These are phyloP conservation scores for Yamadazyma takamatsuzukensis DNA, from an alignment of 805 yeast species.

Conservation along the genomic window DNA sequence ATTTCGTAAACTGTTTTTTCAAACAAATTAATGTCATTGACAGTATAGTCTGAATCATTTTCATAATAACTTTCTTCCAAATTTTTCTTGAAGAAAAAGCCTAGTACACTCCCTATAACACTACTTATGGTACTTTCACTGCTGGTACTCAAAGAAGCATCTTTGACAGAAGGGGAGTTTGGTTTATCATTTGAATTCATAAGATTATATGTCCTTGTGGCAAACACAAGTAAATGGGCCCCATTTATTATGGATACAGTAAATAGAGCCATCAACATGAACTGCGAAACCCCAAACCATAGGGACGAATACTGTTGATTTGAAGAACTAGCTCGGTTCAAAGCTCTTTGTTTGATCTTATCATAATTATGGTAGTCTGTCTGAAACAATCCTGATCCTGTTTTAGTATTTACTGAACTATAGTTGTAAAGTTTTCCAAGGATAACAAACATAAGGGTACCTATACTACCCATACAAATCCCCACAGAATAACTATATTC, in stretches of 20 bases:
- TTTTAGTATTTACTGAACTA: constrained; percentile 20
- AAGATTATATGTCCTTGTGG: constrained; percentile 28
- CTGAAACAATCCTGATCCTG: constrained; percentile 31
- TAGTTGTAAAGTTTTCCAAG: constrained; percentile 24
- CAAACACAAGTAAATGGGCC: constrained; percentile 8
- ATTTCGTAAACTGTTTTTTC: constrained; percentile 49
- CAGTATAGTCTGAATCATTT: constrained; percentile 19
- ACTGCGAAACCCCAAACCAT: neutral
- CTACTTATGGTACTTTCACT: neutral
- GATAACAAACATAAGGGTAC: constrained; percentile 8
- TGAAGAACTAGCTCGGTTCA: neutral
- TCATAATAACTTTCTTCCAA: constrained; percentile 17
- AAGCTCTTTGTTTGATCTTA: constrained; percentile 17
- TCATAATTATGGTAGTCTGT: constrained; percentile 34
- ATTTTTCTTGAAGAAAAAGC: constrained; percentile 4
- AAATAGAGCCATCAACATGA: neutral
- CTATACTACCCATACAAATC: constrained; percentile 24
- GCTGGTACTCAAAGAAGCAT: constrained; percentile 6
- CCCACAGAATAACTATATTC: constrained; percentile 27
- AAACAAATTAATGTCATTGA: constrained; percentile 10
- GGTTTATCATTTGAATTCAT: constrained; percentile 26
- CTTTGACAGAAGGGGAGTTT: constrained; percentile 20
- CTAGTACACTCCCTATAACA: neutral
- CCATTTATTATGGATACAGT: constrained; percentile 14
- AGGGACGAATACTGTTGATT: neutral